phyloP scores from a whole-genome alignment of 2,329 filamentous ascomycete species.

The Seiridium unicorne region DNA sequence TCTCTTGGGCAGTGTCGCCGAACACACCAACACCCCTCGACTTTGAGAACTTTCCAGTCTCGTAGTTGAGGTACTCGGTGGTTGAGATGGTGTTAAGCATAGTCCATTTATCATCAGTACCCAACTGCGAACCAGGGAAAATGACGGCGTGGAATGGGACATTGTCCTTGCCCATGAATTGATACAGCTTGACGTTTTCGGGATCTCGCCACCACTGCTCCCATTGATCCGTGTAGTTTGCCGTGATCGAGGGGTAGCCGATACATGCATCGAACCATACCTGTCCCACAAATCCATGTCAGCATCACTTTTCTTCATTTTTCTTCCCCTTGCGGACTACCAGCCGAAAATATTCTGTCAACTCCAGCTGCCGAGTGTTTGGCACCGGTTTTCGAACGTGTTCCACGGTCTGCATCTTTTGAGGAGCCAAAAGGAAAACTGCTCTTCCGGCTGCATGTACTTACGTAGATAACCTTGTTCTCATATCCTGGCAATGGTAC shows the following conservation, averaged over 20 bases:
- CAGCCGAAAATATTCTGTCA: no score
- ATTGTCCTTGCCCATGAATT: constrained; percentile 81
- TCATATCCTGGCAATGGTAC: constrained; percentile 54
- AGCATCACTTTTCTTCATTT: no score
- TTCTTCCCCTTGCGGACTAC: no score
- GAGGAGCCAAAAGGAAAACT: not conserved
- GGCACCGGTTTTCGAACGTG: no score
- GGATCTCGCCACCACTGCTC: constrained; percentile 76
- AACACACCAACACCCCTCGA: constrained; percentile 73
- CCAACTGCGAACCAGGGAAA: constrained; percentile 70
- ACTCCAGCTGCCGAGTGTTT: no score
- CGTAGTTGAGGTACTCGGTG: constrained; percentile 71
- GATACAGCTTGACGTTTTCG: constrained; percentile 70
- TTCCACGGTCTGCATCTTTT: no score
- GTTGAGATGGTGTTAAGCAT: constrained; percentile 71
- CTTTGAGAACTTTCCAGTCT: constrained; percentile 73
- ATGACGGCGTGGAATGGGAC: constrained; percentile 71
- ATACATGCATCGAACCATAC: constrained; percentile 71
- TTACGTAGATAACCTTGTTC: constrained; percentile 68
- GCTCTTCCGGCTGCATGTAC: not conserved
- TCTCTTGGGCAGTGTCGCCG: constrained; percentile 69
- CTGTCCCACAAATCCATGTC: no score
- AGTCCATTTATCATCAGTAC: constrained; percentile 71
- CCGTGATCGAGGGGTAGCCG: constrained; percentile 74
- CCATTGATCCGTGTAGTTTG: constrained; percentile 70